Conservation (phyloP, 2,329 filamentous ascomycete genomes). For the Fulvia fulva region DNA sequence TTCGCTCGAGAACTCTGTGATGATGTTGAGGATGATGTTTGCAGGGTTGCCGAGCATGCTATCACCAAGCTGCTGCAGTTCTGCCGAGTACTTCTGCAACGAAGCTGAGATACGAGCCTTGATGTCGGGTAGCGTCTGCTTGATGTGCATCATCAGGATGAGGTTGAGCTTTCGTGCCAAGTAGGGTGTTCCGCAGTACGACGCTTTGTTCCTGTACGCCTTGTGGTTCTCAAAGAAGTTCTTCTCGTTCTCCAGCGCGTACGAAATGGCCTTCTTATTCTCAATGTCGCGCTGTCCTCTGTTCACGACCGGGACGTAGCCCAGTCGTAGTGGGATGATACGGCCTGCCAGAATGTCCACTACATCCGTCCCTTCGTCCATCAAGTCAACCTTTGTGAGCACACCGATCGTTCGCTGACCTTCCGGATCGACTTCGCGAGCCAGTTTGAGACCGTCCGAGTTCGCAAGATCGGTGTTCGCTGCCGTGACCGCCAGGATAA, state of each 20-base stretch:
- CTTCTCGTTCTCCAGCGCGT: slow-evolving; percentile 88
- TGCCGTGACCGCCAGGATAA: slow-evolving; percentile 92
- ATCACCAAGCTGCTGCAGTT: slow-evolving; percentile 79
- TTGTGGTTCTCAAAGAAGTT: slow-evolving; percentile 98
- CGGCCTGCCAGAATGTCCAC: slow-evolving; percentile 97
- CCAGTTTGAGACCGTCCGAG: slow-evolving; percentile 94
- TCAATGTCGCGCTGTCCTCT: slow-evolving; percentile 97
- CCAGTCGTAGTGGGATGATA: slow-evolving; percentile 89
- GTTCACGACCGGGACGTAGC: slow-evolving; percentile 97
- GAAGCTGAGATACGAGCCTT: slow-evolving; percentile 95
- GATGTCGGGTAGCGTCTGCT: slow-evolving; percentile 97
- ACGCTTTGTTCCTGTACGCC: slow-evolving; percentile 96
- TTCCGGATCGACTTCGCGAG: slow-evolving; percentile 93
- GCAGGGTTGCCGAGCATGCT: slow-evolving; percentile 93
- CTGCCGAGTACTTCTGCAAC: slow-evolving; percentile 81
- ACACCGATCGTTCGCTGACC: slow-evolving; percentile 98
- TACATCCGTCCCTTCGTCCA: slow-evolving; percentile 98
- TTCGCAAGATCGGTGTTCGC: slow-evolving; percentile 98
- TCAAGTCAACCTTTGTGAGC: slow-evolving; percentile 95
- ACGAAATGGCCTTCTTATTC: slow-evolving; percentile 91
- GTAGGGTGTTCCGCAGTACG: slow-evolving; percentile 97
- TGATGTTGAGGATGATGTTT: slow-evolving; percentile 97
- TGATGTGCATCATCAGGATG: slow-evolving; percentile 99
- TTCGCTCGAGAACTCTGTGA: slow-evolving; percentile 97
- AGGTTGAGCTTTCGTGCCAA: slow-evolving; percentile 94